Evolutionary conservation across 495 filamentous ascomycete genomes (phyloP).

Genomic region (Penicillium arizonense): DNA sequence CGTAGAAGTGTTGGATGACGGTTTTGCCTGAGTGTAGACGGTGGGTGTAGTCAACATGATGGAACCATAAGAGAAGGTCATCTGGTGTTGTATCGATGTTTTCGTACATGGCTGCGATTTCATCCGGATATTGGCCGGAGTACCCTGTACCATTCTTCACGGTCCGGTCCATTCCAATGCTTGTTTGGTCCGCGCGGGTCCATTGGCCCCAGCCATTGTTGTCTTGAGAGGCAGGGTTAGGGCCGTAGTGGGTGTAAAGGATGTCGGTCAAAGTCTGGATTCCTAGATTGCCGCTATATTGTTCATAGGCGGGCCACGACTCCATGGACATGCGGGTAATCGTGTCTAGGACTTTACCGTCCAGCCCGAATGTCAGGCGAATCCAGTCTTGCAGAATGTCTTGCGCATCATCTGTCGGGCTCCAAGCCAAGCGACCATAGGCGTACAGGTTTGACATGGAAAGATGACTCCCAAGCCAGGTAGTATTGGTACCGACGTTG

Average conservation of each 20-base stretch:
- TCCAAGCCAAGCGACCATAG: conserved; percentile 66
- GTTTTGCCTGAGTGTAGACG: conserved; percentile 62
- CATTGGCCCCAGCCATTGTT: conserved; percentile 71
- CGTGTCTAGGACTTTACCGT: conserved; percentile 51
- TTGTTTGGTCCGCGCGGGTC: conserved; percentile 58
- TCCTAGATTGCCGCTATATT: conserved; percentile 69
- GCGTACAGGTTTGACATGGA: conserved; percentile 74
- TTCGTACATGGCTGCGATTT: conserved; percentile 57
- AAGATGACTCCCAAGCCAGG: conserved; percentile 67
- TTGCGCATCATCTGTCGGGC: conserved; percentile 45
- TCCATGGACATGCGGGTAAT: conserved; percentile 65
- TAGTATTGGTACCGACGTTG: conserved; percentile 65
- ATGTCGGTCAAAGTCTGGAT: conserved; percentile 71
- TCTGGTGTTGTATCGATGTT: conserved; percentile 64
- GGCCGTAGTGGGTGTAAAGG: conserved; percentile 63
- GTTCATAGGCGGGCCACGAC: conserved; percentile 70
- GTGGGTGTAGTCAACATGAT: conserved; percentile 70
- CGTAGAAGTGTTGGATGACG: conserved; percentile 76
- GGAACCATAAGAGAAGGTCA: conserved; percentile 71
- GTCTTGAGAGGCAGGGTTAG: conserved; percentile 65
- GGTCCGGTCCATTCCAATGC: conserved; percentile 74
- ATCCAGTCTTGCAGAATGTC: conserved; percentile 63
- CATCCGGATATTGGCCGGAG: conserved; percentile 63
- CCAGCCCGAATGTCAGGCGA: conserved; percentile 59
- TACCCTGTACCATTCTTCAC: conserved; percentile 63